Base-by-base conservation (phyloP, 768 basidiomycete species). In the Tylopilus sp. region DNA sequence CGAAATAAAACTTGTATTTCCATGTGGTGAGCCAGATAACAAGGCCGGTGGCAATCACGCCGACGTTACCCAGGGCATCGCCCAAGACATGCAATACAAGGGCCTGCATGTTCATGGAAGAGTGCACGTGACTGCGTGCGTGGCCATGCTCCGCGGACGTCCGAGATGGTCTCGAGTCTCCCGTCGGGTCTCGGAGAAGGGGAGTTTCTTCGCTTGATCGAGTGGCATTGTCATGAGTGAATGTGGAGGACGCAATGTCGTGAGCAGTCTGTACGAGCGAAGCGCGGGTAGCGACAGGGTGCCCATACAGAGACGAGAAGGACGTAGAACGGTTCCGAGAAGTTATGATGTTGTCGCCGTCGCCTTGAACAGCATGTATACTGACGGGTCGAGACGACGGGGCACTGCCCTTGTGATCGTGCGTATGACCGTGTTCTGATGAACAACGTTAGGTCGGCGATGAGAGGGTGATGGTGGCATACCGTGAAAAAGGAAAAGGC, bases 41-140 rank as follows among this genome's bases (percentile, higher is more conserved):
- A 12, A 98, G 81, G 52, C 97, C 97, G 5, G 95, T 92, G 31
- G 87, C 85, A 54, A 99, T 97, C 56, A 99, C 97, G 48, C 97
- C 97, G 56, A 98, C 90, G 70, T 99, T 98, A 45, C 97, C 97
- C 24, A 99, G 80, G 50, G 96, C 96, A 74, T 99, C 96, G 30
- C 96, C 96, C 41, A 99, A 70, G 34, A 98, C 97, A 69, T 99
- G 97, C 26, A 99, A 72, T 29, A 98, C 76, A 2, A 99, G 78
- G 28, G 94, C 97, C n/a, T 78, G 87, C 95, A 98, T 98, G 72
- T 98, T 99, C 97, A 99, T 98, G 1, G 87, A 91, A 24, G 64
- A 86, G 62, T 85, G 83, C 21, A 72, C 58, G 66, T 80, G 73
- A 67, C 74, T 51, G 40, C n/a, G n/a, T n/a, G n/a, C n/a, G n/a